Evolutionary conservation across 306 rosid species (phyloP).

Genomic region (Fragaria ananassa): DNA sequence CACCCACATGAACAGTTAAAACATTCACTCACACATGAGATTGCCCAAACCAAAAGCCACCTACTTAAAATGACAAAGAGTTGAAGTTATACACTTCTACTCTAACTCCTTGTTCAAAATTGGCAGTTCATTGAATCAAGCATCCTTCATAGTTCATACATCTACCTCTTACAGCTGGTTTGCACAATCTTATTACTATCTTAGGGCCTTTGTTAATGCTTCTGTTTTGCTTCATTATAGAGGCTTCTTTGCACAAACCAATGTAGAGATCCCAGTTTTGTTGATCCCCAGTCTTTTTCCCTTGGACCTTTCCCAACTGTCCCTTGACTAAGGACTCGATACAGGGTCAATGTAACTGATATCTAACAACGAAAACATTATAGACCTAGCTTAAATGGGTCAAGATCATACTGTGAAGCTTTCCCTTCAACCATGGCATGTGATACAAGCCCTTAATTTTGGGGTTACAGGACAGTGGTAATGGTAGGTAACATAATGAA

Average conservation of each 20-base stretch:
- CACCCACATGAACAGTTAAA: background rate
- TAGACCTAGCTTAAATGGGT: background rate
- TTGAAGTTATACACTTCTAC: background rate
- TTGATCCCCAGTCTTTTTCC: constrained; percentile 15
- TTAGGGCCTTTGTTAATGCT: background rate
- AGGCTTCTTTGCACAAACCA: background rate
- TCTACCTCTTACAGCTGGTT: background rate
- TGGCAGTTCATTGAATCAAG: background rate
- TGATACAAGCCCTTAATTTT: background rate
- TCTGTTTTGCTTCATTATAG: background rate
- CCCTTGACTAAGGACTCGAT: constrained; percentile 1
- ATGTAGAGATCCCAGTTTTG: constrained; percentile 9
- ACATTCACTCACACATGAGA: background rate
- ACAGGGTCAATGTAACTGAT: constrained; percentile 15
- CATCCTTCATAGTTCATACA: background rate
- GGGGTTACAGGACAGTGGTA: constrained; percentile 1
- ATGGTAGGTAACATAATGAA: background rate
- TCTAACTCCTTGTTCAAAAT: constrained; percentile 1
- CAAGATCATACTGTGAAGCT: background rate
- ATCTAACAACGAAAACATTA: background rate
- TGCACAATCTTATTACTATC: background rate
- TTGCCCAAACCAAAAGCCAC: background rate
- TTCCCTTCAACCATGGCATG: constrained; percentile 17
- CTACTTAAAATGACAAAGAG: background rate
- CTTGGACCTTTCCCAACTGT: constrained; percentile 10